A percentile compares a stretch with the other conserved stretches of the same genome.
These are phyloP conservation scores for Cryptomeria japonica DNA, from an alignment of 75 land plant species.

Conservation along the genomic window DNA sequence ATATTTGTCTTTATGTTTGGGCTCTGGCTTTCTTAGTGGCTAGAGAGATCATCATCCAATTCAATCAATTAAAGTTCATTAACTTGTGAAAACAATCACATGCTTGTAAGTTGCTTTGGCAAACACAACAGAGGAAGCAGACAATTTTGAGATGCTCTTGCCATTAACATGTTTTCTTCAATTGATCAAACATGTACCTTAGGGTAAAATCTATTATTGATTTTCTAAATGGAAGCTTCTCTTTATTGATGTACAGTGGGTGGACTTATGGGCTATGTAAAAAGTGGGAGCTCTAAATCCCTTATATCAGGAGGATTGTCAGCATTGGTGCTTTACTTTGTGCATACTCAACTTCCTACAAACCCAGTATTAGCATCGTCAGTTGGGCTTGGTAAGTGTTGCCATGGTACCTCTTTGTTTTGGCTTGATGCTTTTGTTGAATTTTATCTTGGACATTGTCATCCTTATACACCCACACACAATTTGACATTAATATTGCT, in stretches of 20 bases:
- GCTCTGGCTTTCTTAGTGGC: background rate
- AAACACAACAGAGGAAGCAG: background rate
- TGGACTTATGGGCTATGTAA: constrained; percentile 77
- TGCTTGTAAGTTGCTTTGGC: background rate
- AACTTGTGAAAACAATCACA: background rate
- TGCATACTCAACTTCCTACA: constrained; percentile 62
- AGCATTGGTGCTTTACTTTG: constrained; percentile 60
- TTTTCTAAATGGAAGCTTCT: background rate
- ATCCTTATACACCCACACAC: background rate
- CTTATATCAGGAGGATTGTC: constrained; percentile 69
- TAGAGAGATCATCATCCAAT: background rate
- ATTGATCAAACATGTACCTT: background rate
- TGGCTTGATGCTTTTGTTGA: background rate
- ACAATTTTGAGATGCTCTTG: background rate
- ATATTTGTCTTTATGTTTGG: background rate
- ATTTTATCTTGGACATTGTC: background rate
- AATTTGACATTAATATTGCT: background rate
- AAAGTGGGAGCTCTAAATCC: constrained; percentile 77
- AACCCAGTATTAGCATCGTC: constrained; percentile 70
- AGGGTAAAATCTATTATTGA: background rate
- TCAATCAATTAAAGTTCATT: background rate
- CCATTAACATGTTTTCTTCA: background rate
- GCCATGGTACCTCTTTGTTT: background rate
- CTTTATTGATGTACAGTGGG: constrained; percentile 52
- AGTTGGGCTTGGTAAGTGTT: constrained; percentile 68